Evolutionary conservation across 1,139 yeast species (phyloP).

Genomic region (Yamadazyma siamensis): DNA sequence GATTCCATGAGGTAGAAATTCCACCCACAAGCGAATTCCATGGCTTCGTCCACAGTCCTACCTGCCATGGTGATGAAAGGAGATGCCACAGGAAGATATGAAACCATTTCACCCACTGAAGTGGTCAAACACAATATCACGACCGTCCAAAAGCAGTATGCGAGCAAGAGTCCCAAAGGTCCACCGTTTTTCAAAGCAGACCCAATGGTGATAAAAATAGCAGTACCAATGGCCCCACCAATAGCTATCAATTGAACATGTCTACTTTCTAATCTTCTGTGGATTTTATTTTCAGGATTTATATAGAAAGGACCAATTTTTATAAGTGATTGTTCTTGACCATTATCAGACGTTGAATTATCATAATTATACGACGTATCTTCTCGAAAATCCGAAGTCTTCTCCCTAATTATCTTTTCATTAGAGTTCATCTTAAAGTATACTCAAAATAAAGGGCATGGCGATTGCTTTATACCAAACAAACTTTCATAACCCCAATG

Average conservation of each 20-base stretch:
- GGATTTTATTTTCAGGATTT: conserved; percentile 8
- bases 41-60: conserved; percentile 58
- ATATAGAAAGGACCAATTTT: conserved; percentile 5
- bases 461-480: too few relatives aligned
- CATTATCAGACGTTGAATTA: too few relatives aligned
- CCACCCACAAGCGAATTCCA: conserved; percentile 78
- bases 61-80: conserved; percentile 53
- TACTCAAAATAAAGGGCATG: too few relatives aligned
- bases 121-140: conserved; percentile 60
- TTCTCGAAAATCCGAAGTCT: too few relatives aligned
- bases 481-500: too few relatives aligned
- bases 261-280: conserved; percentile 53
- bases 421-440: too few relatives aligned
- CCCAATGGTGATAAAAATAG: conserved; percentile 44
- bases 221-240: conserved; percentile 78
- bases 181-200: conserved; percentile 45
- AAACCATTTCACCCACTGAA: conserved; percentile 78
- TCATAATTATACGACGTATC: too few relatives aligned
- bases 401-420: too few relatives aligned
- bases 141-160: conserved; percentile 42
- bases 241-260: conserved; percentile 79
- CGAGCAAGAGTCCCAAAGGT: conserved; percentile 41
- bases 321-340: too few relatives aligned
- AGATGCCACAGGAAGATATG: conserved; percentile 68
- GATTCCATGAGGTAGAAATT: conserved; percentile 76